Base-by-base conservation (phyloP, 2,329 filamentous ascomycete genomes). In the Rutstroemia sp. region DNA sequence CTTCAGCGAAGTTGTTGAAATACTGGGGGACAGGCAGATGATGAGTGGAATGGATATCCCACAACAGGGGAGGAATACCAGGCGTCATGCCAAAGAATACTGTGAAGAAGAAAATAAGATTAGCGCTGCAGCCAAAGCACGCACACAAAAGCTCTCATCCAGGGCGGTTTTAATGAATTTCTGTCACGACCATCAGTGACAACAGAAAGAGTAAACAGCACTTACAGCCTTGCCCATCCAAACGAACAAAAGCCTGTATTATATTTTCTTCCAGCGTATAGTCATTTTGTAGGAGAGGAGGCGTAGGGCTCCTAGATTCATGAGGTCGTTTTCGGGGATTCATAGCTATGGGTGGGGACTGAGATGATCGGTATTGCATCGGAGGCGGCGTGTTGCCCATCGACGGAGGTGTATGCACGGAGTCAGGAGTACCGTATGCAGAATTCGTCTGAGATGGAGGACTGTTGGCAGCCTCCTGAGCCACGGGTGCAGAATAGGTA, bases 31-130 rank as follows among this genome's bases (percentile, higher is more conserved):
- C 63, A 6, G 62, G 60, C 5, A 64, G 50, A 16, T 65, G 58
- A 55, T 64, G 64, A 10, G 58, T 47, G 58, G 65, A 58, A 25
- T 67, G 63, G 2, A 67, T 62, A 50, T 68, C 65, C 66, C 66
- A 68, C 2, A 60, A 36, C 5, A 68, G 21, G 3, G 65, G 65
- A 16, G 63, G 65, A 14, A 64, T 65, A 4, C 60, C 59, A 3
- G 65, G 65, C 16, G 57, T 51, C 52, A 63, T 62, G 9, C 65
- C 62, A 39, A 65, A 67, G 39, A 66, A 67, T n/a, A 67, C 53
- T 55, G 42, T 17, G 14, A 27, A 4, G 21, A n/a, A 3, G 23
- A 7, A 23, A 23, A 5, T 21, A 30, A 9, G 30, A 39, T 54
- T 40, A 54, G 45, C 45, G 38, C 21, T n/a, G 14, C 8, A 17